Conservation (phyloP, 306 rosid species). For the Nissolia schottii region DNA sequence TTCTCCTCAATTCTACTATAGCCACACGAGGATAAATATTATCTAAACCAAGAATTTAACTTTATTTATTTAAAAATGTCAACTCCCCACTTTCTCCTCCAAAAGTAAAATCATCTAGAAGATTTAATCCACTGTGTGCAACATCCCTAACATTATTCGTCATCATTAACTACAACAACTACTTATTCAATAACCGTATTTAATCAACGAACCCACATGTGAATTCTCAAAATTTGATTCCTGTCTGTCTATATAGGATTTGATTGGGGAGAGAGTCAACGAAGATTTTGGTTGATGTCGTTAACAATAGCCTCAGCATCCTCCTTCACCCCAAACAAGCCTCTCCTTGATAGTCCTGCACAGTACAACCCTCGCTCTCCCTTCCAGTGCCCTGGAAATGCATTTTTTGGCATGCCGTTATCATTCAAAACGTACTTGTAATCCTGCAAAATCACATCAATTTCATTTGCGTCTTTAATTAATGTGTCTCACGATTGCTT, state of each 20-base stretch:
- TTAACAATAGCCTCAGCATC: slow-evolving; percentile 45
- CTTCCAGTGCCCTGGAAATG: slow-evolving; percentile 50
- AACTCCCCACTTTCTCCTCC: too few species aligned
- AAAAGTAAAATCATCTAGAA: too few species aligned
- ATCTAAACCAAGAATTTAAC: too few species aligned
- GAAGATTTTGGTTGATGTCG: slow-evolving; percentile 27
- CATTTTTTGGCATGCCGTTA: slow-evolving; percentile 45
- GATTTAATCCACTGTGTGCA: too few species aligned
- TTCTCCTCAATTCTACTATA: slow-evolving; percentile 41
- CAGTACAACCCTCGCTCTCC: slow-evolving; percentile 53
- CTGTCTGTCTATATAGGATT: neutral
- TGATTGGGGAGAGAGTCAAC: neutral
- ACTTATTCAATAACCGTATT: too few species aligned
- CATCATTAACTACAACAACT: too few species aligned
- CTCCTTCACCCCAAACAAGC: slow-evolving; percentile 40
- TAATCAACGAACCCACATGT: too few species aligned
- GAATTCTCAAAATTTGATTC: neutral
- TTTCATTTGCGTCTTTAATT: neutral
- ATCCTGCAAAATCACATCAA: slow-evolving; percentile 27
- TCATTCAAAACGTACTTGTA: slow-evolving; percentile 30
- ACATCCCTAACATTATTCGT: too few species aligned
- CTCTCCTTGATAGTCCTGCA: slow-evolving; percentile 52
- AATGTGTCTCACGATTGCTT: too few species aligned
- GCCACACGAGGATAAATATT: too few species aligned
- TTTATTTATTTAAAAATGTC: too few species aligned